These are phyloP conservation scores for Blastomyces gilchristii DNA, from an alignment of 2,329 filamentous ascomycete genomes.

Conservation along the genomic window DNA sequence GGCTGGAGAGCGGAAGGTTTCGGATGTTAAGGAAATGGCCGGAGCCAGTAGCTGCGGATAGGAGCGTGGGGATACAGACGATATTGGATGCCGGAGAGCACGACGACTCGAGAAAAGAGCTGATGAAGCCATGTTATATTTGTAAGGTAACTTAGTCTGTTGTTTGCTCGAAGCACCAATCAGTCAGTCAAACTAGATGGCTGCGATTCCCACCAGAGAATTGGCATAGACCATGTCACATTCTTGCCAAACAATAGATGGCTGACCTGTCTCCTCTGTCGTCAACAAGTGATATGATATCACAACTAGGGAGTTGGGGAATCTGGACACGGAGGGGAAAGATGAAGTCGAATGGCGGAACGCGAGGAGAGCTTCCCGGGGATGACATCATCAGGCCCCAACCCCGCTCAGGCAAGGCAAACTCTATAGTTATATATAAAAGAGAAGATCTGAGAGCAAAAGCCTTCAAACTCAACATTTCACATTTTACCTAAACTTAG, in stretches of 20 bases:
- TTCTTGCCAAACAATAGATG: background rate
- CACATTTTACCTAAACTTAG: too few species aligned
- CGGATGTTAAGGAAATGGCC: background rate
- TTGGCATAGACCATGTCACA: background rate
- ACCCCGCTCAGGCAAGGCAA: too few species aligned
- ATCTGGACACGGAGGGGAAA: background rate
- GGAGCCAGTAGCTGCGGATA: background rate
- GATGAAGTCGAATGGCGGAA: background rate
- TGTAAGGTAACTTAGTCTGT: background rate
- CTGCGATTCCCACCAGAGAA: background rate
- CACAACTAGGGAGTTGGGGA: background rate
- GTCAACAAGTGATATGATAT: background rate
- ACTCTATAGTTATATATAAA: too few species aligned
- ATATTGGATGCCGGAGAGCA: background rate
- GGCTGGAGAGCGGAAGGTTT: background rate
- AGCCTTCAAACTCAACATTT: background rate
- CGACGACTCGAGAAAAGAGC: background rate
- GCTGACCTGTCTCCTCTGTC: background rate
- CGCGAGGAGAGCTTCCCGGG: background rate
- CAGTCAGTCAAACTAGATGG: background rate
- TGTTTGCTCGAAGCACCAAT: background rate
- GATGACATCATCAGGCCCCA: background rate
- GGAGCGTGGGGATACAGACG: background rate
- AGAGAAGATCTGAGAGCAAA: too few species aligned
- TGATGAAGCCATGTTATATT: slow-evolving; percentile 2